These are phyloP conservation scores for Ashbya aceris DNA, from an alignment of 1,139 yeast species.

Conservation along the genomic window DNA sequence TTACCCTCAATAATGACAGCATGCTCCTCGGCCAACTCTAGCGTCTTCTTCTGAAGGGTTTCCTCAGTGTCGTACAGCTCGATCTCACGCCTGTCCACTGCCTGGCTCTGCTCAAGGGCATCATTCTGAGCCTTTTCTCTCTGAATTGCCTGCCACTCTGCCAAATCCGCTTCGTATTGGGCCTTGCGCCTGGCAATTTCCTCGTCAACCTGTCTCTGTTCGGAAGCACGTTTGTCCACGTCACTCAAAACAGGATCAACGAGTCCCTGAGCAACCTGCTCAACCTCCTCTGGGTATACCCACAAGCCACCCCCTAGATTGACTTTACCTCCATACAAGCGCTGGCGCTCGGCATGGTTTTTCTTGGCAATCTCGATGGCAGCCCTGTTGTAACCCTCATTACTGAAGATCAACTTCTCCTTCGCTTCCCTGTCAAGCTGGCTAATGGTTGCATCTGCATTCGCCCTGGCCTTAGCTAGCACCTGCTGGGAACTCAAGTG, in stretches of 20 bases:
- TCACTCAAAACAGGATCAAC: slow-evolving; percentile 82
- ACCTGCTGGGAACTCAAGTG: slow-evolving; percentile 37
- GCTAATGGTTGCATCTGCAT: slow-evolving; percentile 44
- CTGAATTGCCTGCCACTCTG: slow-evolving; percentile 18
- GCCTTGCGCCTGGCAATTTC: slow-evolving; percentile 44
- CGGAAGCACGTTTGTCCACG: slow-evolving; percentile 58
- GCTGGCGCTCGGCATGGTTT: slow-evolving; percentile 17
- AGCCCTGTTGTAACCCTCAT: slow-evolving; percentile 36
- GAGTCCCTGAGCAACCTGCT: slow-evolving; percentile 69
- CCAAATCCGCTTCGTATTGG: slow-evolving; percentile 29
- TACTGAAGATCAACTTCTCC: slow-evolving; percentile 31
- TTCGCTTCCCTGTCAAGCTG: slow-evolving; percentile 34
- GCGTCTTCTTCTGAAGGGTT: slow-evolving; percentile 24
- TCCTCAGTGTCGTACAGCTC: slow-evolving; percentile 20
- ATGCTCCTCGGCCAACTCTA: slow-evolving; percentile 24
- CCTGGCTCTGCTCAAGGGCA: slow-evolving; percentile 18
- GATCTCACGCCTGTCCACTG: slow-evolving; percentile 26
- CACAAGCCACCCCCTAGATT: slow-evolving; percentile 85
- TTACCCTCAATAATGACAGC: slow-evolving; percentile 18
- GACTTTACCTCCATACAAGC: slow-evolving; percentile 29
- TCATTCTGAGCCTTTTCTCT: slow-evolving; percentile 17
- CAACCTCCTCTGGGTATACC: slow-evolving; percentile 68
- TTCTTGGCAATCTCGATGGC: slow-evolving; percentile 60
- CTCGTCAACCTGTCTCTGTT: slow-evolving; percentile 63
- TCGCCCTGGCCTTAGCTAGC: slow-evolving; percentile 51